Evolutionary conservation across 768 basidiomycete genomes (phyloP).

Genomic region (Podaxis sp.): DNA sequence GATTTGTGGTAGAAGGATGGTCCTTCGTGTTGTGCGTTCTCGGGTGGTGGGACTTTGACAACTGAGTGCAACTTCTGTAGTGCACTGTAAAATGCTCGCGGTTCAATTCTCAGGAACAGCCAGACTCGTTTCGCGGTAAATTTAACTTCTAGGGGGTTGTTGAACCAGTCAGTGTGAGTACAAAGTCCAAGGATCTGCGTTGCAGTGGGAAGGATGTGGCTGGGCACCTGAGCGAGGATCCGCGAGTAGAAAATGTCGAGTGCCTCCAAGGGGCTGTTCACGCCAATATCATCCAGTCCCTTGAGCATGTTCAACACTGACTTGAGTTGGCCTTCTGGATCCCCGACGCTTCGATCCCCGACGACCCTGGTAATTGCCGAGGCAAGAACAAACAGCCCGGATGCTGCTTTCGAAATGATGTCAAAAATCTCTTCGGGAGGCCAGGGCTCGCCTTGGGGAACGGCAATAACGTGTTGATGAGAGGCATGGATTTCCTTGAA

Average conservation of each 20-base stretch:
- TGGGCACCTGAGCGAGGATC: not conserved
- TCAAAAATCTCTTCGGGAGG: not conserved
- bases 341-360: not conserved
- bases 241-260: not conserved
- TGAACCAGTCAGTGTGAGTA: not conserved
- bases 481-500: not conserved
- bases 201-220: not conserved
- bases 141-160: too few relatives aligned
- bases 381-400: not conserved
- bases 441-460: not conserved
- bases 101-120: not conserved
- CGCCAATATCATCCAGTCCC: not conserved
- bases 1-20: not conserved
- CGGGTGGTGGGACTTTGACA: not conserved
- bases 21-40: not conserved
- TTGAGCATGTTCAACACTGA: not conserved
- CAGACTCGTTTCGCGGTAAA: not conserved
- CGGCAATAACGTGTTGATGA: not conserved
- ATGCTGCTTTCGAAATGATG: not conserved
- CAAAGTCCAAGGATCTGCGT: not conserved
- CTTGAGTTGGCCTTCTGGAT: not conserved
- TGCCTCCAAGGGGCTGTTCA: not conserved
- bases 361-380: not conserved
- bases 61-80: not conserved
- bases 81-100: not conserved